Evolutionary conservation across 805 yeast genomes (phyloP).

Genomic region (Starmera pachycereana): DNA sequence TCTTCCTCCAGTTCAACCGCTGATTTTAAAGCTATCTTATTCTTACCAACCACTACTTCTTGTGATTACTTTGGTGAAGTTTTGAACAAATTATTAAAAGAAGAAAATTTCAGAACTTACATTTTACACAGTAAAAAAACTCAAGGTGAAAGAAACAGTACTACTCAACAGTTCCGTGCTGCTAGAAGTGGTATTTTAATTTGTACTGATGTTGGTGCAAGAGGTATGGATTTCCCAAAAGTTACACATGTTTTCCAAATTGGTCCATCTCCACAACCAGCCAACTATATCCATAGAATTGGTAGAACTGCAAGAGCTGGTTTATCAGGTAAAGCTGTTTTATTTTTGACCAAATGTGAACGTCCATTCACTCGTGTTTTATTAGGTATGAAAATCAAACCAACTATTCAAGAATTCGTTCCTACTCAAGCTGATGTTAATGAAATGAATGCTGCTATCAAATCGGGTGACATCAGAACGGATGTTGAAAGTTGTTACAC

Average conservation of each 20-base stretch:
- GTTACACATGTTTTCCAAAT: conserved; percentile 81
- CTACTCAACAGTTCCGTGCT: conserved; percentile 43
- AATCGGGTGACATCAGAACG: too few relatives aligned
- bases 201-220: conserved; percentile 88
- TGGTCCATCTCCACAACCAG: conserved; percentile 60
- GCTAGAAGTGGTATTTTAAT: conserved; percentile 48
- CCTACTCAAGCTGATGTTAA: conserved; percentile 27
- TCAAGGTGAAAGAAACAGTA: conserved; percentile 56
- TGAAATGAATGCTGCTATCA: conserved; percentile 7
- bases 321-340: conserved; percentile 56
- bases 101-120: conserved; percentile 15
- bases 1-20: conserved; percentile 24
- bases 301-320: conserved; percentile 98
- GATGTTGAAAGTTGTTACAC: background rate
- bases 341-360: conserved; percentile 51
- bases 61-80: conserved; percentile 38
- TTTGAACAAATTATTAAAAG: conserved; percentile 10
- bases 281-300: conserved; percentile 85
- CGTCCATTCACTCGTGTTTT: conserved; percentile 41
- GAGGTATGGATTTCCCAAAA: conserved; percentile 92
- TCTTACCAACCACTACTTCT: conserved; percentile 67
- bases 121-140: conserved; percentile 67
- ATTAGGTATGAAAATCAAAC: conserved; percentile 42
- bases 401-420: conserved; percentile 25
- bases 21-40: conserved; percentile 69